Evolutionary conservation across 73 alveolate species (phyloP), one percentile per base, ranked within the genome.

Genomic region (Paramecium bursaria): DNA sequence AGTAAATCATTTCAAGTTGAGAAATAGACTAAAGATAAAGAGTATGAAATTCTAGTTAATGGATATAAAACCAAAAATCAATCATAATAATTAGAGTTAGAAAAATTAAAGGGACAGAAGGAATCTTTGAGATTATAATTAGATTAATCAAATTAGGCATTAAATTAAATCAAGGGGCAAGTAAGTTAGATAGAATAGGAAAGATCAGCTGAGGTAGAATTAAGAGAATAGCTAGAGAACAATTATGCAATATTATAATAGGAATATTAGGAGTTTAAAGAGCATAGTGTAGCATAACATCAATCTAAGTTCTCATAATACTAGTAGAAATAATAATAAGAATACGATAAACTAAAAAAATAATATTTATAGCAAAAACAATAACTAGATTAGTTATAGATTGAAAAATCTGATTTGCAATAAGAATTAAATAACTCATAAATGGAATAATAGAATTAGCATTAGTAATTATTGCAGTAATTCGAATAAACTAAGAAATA

Each of bases 261-360:
- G 23, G 82, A 67, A 67, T 67, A 67, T 67, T 42, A 47, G 19
- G 82, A 67, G 2, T 67, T 35, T 67, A 67, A 67, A 15, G 82
- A 67, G 55, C 33, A 42, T 67, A 25, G 50, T 14, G 11, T 15
- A 3, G 19, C 57, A 2, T 35, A 31, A 67, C 44, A 25, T 67
- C 19, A 31, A 25, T 39, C 23, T 25, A 67, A 67, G 44, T 30
- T 67, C 42, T 25, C 19, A 25, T 15, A 29, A 7, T 35, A 39
- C 44, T 42, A 67, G 44, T 67, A 67, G 50, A 67, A 67, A 25
- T 29, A 53, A 13, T 42, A 67, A 67, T 35, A 15, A 17, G 82
- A 67, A 44, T 67, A 67, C 44, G 82, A 67, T 7, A 67, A 67
- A 42, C 21, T 67, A 9, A 67, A 67, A 14, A 67, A 67, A 17